Evolutionary conservation across 441 rosid genomes (phyloP).

Genomic region (Kokia cookei): DNA sequence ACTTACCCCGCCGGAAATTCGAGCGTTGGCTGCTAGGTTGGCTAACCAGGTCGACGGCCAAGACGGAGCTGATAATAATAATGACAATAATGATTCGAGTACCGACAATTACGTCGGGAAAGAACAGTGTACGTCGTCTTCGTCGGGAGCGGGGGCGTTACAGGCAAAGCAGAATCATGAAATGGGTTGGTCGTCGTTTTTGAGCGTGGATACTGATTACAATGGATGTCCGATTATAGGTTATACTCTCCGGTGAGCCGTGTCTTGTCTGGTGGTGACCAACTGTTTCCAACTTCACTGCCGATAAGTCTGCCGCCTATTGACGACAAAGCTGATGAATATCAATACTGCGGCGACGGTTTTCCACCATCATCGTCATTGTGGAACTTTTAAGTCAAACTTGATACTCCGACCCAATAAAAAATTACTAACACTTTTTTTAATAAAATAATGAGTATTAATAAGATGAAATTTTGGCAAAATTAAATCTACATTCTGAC

Average conservation of each 20-base stretch:
- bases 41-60: slow-evolving; percentile 26
- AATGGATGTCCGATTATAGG: not conserved
- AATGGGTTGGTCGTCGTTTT: slow-evolving; percentile 50
- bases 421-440: too few relatives aligned
- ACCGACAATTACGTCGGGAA: not conserved
- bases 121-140: slow-evolving; percentile 1
- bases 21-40: slow-evolving; percentile 41
- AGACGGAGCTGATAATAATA: not conserved
- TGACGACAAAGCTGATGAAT: slow-evolving; percentile 3
- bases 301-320: not conserved
- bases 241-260: not conserved
- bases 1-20: slow-evolving; percentile 47
- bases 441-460: too few relatives aligned
- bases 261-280: not conserved
- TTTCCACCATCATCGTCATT: not conserved
- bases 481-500: too few relatives aligned
- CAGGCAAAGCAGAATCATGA: not conserved
- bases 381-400: not conserved
- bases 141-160: not conserved
- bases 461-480: too few relatives aligned
- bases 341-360: not conserved
- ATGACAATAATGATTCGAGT: not conserved
- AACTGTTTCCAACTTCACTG: not conserved
- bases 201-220: slow-evolving; percentile 8
- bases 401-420: too few relatives aligned